These are phyloP conservation scores for Thelephora ganbajun DNA, from an alignment of 768 basidiomycete species.

Conservation along the genomic window DNA sequence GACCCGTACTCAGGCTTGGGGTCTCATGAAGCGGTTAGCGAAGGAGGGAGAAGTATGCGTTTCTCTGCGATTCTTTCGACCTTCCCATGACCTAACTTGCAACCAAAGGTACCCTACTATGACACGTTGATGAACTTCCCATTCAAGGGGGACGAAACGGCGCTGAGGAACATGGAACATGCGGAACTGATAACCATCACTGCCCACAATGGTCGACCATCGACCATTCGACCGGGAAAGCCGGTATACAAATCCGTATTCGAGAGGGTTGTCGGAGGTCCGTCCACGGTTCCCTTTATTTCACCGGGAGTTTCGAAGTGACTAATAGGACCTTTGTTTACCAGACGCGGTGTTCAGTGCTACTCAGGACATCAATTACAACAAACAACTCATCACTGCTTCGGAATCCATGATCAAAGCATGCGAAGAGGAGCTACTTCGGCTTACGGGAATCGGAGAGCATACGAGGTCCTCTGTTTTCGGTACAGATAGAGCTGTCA, in stretches of 20 bases:
- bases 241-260: conserved; percentile 85
- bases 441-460: conserved; percentile 50
- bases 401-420: conserved; percentile 49
- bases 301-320: not conserved
- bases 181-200: conserved; percentile 76
- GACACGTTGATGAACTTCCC: conserved; percentile 71
- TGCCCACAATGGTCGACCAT: conserved; percentile 74
- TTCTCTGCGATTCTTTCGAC: not conserved
- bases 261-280: conserved; percentile 66
- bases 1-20: conserved; percentile 84
- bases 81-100: not conserved
- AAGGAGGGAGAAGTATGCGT: conserved; percentile 39
- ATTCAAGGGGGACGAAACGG: conserved; percentile 82
- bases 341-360: conserved; percentile 69
- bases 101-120: conserved; percentile 65
- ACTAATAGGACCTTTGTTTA: conserved; percentile 3
- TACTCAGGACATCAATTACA: conserved; percentile 68
- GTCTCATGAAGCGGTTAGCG: conserved; percentile 59
- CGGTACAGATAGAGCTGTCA: conserved; percentile 34
- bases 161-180: conserved; percentile 77
- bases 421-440: conserved; percentile 65
- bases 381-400: conserved; percentile 45
- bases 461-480: conserved; percentile 30
- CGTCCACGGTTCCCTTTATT: conserved; percentile 8
- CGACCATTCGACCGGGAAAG: conserved; percentile 76